Conservation (phyloP, 345 rosid genomes). For the Kandelia obovata region DNA sequence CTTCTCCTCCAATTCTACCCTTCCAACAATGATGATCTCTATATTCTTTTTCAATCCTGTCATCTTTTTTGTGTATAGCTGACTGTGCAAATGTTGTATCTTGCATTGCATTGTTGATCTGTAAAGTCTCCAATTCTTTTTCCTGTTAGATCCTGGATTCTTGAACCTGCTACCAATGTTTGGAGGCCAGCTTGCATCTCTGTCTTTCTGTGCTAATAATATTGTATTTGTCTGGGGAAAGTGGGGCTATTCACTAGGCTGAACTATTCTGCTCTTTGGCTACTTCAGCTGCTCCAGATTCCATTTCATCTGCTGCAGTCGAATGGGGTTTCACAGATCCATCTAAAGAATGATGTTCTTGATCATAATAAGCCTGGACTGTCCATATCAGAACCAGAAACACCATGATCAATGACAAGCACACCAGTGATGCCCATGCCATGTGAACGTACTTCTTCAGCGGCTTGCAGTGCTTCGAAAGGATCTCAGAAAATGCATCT, state of each 20-base stretch:
- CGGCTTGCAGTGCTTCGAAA: constrained; percentile 48
- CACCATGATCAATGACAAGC: constrained; percentile 47
- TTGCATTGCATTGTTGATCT: too few relatives aligned
- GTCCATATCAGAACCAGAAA: constrained; percentile 42
- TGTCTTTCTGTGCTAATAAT: constrained; percentile 10
- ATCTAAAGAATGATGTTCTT: constrained; percentile 21
- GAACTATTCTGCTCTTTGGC: constrained; percentile 10
- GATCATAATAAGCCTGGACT: constrained; percentile 24
- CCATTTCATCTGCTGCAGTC: constrained; percentile 2
- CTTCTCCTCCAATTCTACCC: not conserved
- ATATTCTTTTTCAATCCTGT: not conserved
- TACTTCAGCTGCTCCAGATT: constrained; percentile 12
- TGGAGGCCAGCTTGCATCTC: constrained; percentile 20
- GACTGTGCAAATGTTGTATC: not conserved
- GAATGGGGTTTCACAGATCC: constrained; percentile 38
- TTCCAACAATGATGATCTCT: not conserved
- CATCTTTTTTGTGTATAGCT: not conserved
- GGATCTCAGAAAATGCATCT: constrained; percentile 51
- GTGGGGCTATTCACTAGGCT: constrained; percentile 11
- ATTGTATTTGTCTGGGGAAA: not conserved
- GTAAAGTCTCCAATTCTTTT: too few relatives aligned
- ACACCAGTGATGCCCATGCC: constrained; percentile 49
- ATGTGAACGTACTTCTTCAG: constrained; percentile 39
- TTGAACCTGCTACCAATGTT: not conserved
- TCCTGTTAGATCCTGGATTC: not conserved